phyloP scores from a whole-genome alignment of 2,329 filamentous ascomycete genomes.

The Colletotrichum liriopes region DNA sequence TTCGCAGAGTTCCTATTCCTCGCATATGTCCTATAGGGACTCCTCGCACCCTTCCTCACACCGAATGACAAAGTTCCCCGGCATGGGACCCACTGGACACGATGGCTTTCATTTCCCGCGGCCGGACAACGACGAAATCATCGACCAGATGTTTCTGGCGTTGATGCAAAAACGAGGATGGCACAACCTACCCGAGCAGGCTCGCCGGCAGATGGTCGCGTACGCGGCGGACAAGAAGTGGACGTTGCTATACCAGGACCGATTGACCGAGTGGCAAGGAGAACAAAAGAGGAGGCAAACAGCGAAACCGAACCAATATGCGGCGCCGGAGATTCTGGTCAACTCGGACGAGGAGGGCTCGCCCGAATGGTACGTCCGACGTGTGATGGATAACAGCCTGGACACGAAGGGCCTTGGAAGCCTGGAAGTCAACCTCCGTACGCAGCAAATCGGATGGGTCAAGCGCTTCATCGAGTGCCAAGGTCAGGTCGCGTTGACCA shows the following conservation, averaged over 20 bases:
- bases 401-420: conserved; percentile 93
- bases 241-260: conserved; percentile 96
- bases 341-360: conserved; percentile 95
- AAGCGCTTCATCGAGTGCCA: conserved; percentile 97
- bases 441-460: conserved; percentile 98
- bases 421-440: conserved; percentile 93
- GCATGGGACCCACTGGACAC: conserved; percentile 52
- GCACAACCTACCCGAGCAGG: conserved; percentile 97
- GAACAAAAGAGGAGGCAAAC: conserved; percentile 91
- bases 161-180: conserved; percentile 98
- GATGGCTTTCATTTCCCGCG: conserved; percentile 76
- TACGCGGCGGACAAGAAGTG: conserved; percentile 97
- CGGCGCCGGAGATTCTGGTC: conserved; percentile 78
- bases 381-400: conserved; percentile 95
- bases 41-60: conserved; percentile 66
- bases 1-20: conserved; percentile 69
- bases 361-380: conserved; percentile 98
- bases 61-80: conserved; percentile 70
- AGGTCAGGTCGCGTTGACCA: conserved; percentile 95
- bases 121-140: conserved; percentile 84
- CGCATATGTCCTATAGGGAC: conserved; percentile 55
- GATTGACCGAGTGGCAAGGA: conserved; percentile 92
- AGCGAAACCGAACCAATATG: conserved; percentile 76
- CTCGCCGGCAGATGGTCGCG: conserved; percentile 93
- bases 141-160: conserved; percentile 92